Conservation (phyloP, 2,329 filamentous ascomycete species). For the Lachnellula occidentalis region DNA sequence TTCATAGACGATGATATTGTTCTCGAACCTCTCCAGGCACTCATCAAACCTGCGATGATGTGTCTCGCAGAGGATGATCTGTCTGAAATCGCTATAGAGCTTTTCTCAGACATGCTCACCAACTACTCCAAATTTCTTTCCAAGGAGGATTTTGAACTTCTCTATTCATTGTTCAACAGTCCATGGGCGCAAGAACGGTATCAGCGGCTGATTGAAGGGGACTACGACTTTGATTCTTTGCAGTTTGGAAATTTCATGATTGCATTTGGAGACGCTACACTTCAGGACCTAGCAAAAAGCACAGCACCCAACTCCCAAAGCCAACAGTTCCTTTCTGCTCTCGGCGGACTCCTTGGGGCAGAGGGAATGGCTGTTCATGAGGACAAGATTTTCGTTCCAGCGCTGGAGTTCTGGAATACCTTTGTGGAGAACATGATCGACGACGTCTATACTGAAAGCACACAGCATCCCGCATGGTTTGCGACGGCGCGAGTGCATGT, state of each 20-base stretch:
- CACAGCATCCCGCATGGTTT: constrained; percentile 48
- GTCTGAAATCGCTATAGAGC: constrained; percentile 56
- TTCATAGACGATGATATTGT: constrained; percentile 53
- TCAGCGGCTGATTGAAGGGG: constrained; percentile 48
- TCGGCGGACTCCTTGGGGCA: constrained; percentile 61
- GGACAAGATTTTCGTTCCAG: constrained; percentile 66
- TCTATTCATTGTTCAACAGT: constrained; percentile 56
- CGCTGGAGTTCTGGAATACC: constrained; percentile 76
- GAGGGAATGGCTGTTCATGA: constrained; percentile 64
- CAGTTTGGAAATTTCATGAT: constrained; percentile 63
- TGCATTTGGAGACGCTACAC: constrained; percentile 62
- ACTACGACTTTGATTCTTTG: constrained; percentile 59
- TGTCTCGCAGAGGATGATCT: constrained; percentile 54
- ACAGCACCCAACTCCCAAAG: constrained; percentile 42
- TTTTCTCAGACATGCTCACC: constrained; percentile 59
- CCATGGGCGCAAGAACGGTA: constrained; percentile 54
- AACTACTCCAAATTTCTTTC: constrained; percentile 61
- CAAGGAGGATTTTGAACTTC: constrained; percentile 48
- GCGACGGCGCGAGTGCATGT: constrained; percentile 52
- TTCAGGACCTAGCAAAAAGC: constrained; percentile 52
- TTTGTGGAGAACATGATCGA: constrained; percentile 67
- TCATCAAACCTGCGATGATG: constrained; percentile 55
- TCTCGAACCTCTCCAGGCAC: constrained; percentile 51
- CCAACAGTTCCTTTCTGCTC: constrained; percentile 48
- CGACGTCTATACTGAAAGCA: constrained; percentile 46